Evolutionary conservation across 305 asterid species (phyloP), one percentile per base, ranked within the genome.

Genomic region (Solanum hybrid): DNA sequence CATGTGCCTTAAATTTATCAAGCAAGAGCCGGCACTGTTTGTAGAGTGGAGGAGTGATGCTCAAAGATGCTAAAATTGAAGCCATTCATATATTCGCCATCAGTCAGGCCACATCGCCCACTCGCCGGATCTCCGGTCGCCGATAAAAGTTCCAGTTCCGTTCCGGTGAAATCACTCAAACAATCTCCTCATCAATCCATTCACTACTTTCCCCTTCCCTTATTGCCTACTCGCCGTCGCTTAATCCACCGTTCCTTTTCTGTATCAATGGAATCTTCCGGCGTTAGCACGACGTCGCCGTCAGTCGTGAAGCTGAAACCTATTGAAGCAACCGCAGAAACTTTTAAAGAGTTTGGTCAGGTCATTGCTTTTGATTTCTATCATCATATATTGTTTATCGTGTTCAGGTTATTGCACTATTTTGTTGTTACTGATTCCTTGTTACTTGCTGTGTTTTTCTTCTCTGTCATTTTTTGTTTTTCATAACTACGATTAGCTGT

Each of bases 311-410:
- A 92, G 92, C 94, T 97, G 85, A 90, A 92, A 34, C 93, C 95
- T 1, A 93, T 95, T 10, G 98, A 96, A 90, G 99, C 99, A 37
- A 95, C 97, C 3, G 88, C 97, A 79, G 96, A 95, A 88, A 96
- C 92, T 94, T 97, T 97, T 93, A 91, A 87, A 35, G 98, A 94
- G 89, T 97, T 92, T 86, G 99, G 99, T 10, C 99, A 96, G 91
- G 97, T 97, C 3, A 88, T 95, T 86, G 94, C 78, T 72, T 72
- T 72, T 72, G 78, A 12, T 26, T 72, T 72, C 78, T 72, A 26
- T 26, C 32, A 5, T 71, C 32, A 11, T 69, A 10, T 69, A 27
- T 71, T 71, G 77, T 71, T 71, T 71, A 27, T 27, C 8, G 78
- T 26, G 78, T 26, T 64, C 13, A 8, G 72, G 72, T 64, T 71